Conservation (phyloP, 2,329 filamentous ascomycete species). For the Lecanicillium sp. region DNA sequence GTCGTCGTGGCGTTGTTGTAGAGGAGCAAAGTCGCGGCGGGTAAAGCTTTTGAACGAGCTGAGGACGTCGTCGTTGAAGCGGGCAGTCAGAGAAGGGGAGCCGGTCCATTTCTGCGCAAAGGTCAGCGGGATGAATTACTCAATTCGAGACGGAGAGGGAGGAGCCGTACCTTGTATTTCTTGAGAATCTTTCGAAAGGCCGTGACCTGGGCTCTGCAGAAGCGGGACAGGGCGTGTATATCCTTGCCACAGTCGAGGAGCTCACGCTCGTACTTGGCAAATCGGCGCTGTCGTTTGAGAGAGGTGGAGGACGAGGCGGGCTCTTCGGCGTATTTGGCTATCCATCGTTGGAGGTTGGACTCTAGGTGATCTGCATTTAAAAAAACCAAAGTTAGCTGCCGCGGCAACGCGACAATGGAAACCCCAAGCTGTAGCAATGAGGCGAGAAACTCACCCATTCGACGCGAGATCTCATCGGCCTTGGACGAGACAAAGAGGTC, state of each 20-base stretch:
- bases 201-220: slow-evolving; percentile 63
- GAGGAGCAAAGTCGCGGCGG: slow-evolving; percentile 50
- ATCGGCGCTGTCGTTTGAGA: slow-evolving; percentile 40
- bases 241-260: slow-evolving; percentile 58
- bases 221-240: slow-evolving; percentile 60
- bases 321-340: slow-evolving; percentile 32
- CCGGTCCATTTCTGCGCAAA: slow-evolving; percentile 67
- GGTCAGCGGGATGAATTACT: slow-evolving; percentile 7
- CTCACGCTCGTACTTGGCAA: slow-evolving; percentile 45
- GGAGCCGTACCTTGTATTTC: slow-evolving; percentile 60
- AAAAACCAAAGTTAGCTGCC: slow-evolving; percentile 14
- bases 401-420: too few relatives aligned
- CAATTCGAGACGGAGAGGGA: not conserved
- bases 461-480: slow-evolving; percentile 64
- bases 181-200: slow-evolving; percentile 79
- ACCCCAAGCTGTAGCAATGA: slow-evolving; percentile 1
- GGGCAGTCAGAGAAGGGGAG: slow-evolving; percentile 53
- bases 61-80: slow-evolving; percentile 60
- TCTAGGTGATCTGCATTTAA: slow-evolving; percentile 36
- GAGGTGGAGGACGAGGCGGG: slow-evolving; percentile 17
- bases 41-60: slow-evolving; percentile 64
- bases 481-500: slow-evolving; percentile 74
- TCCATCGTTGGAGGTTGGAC: slow-evolving; percentile 36
- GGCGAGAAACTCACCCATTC: slow-evolving; percentile 43
- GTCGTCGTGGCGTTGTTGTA: slow-evolving; percentile 42